A percentile compares a stretch with the other conserved stretches of the same genome.
Evolutionary conservation across 2,329 filamentous ascomycete species (phyloP).

Genomic region (Huntiella decipiens): DNA sequence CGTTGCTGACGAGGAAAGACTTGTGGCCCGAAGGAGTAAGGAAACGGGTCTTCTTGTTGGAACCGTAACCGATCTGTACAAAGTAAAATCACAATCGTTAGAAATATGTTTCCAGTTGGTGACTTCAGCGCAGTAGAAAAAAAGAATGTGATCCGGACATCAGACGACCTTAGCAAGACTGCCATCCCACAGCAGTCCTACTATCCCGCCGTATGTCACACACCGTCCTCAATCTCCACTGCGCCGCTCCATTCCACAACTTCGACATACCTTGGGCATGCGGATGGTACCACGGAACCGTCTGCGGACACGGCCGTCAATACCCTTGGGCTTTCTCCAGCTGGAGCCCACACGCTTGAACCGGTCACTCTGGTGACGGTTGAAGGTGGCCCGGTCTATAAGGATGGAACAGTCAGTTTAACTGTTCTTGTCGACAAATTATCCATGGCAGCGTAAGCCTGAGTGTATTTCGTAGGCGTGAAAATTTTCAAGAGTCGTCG

Average conservation of each 20-base stretch:
- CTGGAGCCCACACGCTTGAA: conserved; percentile 79
- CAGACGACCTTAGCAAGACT: no score
- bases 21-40: conserved; percentile 99
- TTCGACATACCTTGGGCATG: conserved; percentile 84
- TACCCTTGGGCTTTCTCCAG: conserved; percentile 99
- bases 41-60: conserved; percentile 98
- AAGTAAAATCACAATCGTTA: background rate
- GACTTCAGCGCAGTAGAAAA: background rate
- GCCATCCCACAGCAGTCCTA: no score
- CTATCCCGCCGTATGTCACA: no score
- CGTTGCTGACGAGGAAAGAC: conserved; percentile 97
- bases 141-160: background rate
- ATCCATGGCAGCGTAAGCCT: no score
- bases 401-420: conserved; percentile 13
- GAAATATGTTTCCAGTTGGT: background rate
- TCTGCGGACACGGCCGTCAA: conserved; percentile 93
- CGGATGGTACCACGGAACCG: conserved; percentile 88
- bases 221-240: background rate
- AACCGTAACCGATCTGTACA: conserved; percentile 82
- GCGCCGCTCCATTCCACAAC: background rate
- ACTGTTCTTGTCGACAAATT: conserved; percentile 1
- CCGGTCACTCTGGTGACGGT: conserved; percentile 91
- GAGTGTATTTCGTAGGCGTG: no score
- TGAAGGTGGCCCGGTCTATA: conserved; percentile 82
- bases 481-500: no score